Conservation (phyloP, 2,329 filamentous ascomycete genomes). For the Fusarium lyarnte region DNA sequence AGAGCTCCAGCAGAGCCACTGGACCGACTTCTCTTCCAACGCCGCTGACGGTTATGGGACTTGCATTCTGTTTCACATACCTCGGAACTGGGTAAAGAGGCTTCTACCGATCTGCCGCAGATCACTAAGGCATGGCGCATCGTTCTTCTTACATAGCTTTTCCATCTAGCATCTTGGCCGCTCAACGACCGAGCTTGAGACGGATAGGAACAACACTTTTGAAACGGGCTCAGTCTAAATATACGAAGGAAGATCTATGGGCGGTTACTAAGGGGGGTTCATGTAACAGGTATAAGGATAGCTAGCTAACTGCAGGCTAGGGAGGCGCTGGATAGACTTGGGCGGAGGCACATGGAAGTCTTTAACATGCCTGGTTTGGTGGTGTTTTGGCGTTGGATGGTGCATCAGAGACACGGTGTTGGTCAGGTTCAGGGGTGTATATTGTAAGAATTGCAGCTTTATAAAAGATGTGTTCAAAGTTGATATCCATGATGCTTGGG, state of each 20-base stretch:
- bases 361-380: slow-evolving; percentile 30
- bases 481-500: not conserved
- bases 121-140: slow-evolving; percentile 21
- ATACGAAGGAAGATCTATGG: slow-evolving; percentile 3
- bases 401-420: slow-evolving; percentile 44
- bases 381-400: slow-evolving; percentile 44
- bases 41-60: slow-evolving; percentile 38
- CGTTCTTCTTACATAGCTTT: slow-evolving; percentile 22
- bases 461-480: not conserved
- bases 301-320: slow-evolving; percentile 4
- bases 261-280: not conserved
- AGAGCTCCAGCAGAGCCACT: slow-evolving; percentile 20
- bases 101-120: slow-evolving; percentile 17
- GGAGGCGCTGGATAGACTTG: slow-evolving; percentile 28
- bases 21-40: slow-evolving; percentile 23
- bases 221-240: slow-evolving; percentile 3
- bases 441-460: slow-evolving; percentile 17
- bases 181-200: slow-evolving; percentile 12
- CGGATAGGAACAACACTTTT: slow-evolving; percentile 8
- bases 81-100: slow-evolving; percentile 32
- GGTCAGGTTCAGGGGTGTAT: slow-evolving; percentile 32
- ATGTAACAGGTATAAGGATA: slow-evolving; percentile 15
- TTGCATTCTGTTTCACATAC: slow-evolving; percentile 43
- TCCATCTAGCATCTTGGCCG: slow-evolving; percentile 5
- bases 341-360: slow-evolving; percentile 18